Percentiles rank a stretch among this genome's conserved stretches.
These are phyloP conservation scores for Artemisia tridentata DNA, from an alignment of 129 eudicot genomes.

Conservation along the genomic window DNA sequence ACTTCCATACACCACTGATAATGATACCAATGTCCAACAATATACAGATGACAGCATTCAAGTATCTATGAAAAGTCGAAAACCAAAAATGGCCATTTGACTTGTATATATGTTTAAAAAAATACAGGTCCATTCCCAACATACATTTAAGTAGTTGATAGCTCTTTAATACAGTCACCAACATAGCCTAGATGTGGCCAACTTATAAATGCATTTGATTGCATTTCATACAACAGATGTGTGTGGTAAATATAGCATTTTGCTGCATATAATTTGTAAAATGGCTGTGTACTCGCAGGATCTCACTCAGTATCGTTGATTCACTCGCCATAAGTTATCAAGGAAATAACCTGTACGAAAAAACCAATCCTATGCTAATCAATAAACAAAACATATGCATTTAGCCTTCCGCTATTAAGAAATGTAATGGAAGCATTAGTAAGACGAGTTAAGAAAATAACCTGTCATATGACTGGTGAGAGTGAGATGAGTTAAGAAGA, in stretches of 20 bases:
- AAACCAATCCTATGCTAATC: background rate
- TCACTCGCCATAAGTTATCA: no score
- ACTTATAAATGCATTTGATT: background rate
- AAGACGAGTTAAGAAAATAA: background rate
- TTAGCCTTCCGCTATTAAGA: background rate
- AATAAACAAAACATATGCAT: background rate
- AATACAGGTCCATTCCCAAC: constrained; percentile 15
- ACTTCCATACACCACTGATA: no score
- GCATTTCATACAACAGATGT: background rate
- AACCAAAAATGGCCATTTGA: background rate
- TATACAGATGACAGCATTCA: no score
- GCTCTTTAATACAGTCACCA: constrained; percentile 20
- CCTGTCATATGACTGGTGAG: background rate
- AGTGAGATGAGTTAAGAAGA: constrained; percentile 34
- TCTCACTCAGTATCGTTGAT: background rate
- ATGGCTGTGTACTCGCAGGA: background rate
- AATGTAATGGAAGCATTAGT: background rate
- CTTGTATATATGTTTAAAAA: background rate
- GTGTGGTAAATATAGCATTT: no score
- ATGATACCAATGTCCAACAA: no score
- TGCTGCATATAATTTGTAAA: background rate
- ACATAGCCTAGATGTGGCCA: background rate
- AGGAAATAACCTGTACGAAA: no score
- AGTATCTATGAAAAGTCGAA: background rate
- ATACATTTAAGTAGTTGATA: background rate